Evolutionary conservation across 306 rosid genomes (phyloP), one percentile per base, ranked within the genome.

Genomic region (Gynostemma pentaphyllum): DNA sequence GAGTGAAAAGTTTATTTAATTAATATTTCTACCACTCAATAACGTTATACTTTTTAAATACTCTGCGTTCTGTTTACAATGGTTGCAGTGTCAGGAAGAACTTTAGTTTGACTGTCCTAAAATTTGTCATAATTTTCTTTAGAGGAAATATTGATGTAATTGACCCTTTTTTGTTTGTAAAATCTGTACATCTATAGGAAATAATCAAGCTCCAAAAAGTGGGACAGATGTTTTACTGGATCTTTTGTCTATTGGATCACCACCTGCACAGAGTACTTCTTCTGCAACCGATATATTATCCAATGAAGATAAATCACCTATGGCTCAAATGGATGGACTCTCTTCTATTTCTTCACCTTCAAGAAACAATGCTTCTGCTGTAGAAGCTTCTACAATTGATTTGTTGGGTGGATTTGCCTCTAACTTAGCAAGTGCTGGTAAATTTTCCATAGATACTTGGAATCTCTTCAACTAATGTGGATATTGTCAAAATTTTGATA

Each of bases 221-320:
- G 97, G 99, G 59, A 82, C 83, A 6, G 76, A 86, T 72, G 87
- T 76, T 69, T 87, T 86, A 42, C 70, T 92, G 84, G 97, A 92
- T 78, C 94, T 92, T 36, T 80, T 88, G 80, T 88, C 87, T 42
- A 75, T 71, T 72, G 89, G 80, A 45, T 71, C 86, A 15, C 77
- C 89, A 54, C 69, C 81, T 74, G 70, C 71, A 10, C 88, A 53
- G 70, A 81, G 69, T 55, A 71, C 68, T 74, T 54, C 84, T 59
- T 62, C 94, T 60, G 18, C 81, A 62, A 49, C 70, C 14, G 90
- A 92, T 72, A 74, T 86, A 48, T 70, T 86, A 34, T 71, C 82
- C 71, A 72, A 57, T 67, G 81, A 68, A 36, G 83, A 75, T 74
- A 82, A 74, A 78, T 80, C 74, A 69, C 45, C 72, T 24, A 79